Base-by-base conservation (phyloP, 495 filamentous ascomycete species). In the Gamarada debralockiae region DNA sequence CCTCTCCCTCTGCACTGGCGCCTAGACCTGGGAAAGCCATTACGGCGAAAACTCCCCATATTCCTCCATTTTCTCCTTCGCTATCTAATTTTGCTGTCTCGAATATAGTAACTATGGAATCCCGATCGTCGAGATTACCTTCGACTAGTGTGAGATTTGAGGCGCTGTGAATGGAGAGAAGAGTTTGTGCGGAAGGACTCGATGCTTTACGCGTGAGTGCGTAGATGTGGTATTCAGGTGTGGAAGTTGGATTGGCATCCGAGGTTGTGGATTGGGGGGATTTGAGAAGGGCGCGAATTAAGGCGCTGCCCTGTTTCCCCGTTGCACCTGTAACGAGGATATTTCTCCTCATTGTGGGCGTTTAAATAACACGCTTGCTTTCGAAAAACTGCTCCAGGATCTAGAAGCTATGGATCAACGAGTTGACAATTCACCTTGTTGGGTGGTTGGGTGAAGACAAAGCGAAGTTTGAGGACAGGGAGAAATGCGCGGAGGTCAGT, bases 291-390 rank as follows among this genome's bases (percentile, higher is more conserved):
- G 65, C 53, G 13, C 56, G 56, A 33, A 72, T 65, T 12, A 71
- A 51, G 0, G 63, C 65, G 13, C 62, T 53, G 31, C 70, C 72
- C 48, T 72, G 70, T 27, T 70, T 72, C 15, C 71, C 71, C 1
- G 71, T 74, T 7, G 70, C 65, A 34, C 70, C 71, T 3, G 64
- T 63, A 5, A 74, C 62, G 17, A 74, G 52, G 23, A 72, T 51
- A 3, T 40, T 65, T 25, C 58, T 53, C 12, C 45, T 25, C 46
- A 40, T 51, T n/a, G 24, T 41, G 10, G 29, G 7, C 7, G 29
- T 34, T 34, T 9, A n/a, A n/a, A n/a, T n/a, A n/a, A n/a, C n/a
- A n/a, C n/a, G n/a, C n/a, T n/a, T n/a, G n/a, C n/a, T n/a, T n/a
- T n/a, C n/a, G n/a, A n/a, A n/a, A n/a, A n/a, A n/a, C n/a, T n/a